phyloP scores from a whole-genome alignment of 768 basidiomycete genomes.

The Mycena latifolia region DNA sequence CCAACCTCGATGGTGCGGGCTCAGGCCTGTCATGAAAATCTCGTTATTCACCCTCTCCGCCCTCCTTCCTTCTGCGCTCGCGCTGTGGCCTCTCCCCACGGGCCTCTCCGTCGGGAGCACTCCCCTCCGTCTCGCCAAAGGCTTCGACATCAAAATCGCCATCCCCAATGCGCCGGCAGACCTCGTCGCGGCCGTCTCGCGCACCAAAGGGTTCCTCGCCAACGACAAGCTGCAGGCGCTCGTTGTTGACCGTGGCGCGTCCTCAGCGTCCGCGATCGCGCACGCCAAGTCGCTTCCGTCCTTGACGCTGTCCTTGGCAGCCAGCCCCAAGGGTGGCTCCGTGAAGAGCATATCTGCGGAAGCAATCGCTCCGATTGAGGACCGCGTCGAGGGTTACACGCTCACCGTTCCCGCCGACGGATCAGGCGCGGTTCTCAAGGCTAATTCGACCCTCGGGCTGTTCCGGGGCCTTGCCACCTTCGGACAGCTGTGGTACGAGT shows the following conservation, averaged over 20 bases:
- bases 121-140: conserved; percentile 23
- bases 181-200: conserved; percentile 52
- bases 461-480: conserved; percentile 5
- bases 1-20: neutral
- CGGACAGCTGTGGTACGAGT: neutral
- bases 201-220: conserved; percentile 46
- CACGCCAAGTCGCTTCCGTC: conserved; percentile 46
- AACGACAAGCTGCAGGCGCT: conserved; percentile 57
- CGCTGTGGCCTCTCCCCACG: conserved; percentile 37
- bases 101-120: conserved; percentile 30
- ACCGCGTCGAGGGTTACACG: conserved; percentile 59
- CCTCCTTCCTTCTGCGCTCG: conserved; percentile 30
- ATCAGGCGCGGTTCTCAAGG: conserved; percentile 5
- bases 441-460: conserved; percentile 1
- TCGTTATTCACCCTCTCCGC: conserved; percentile 24
- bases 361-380: conserved; percentile 49
- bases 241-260: conserved; percentile 55
- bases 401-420: conserved; percentile 48
- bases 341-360: conserved; percentile 53
- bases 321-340: conserved; percentile 22
- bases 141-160: conserved; percentile 28
- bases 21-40: conserved; percentile 26
- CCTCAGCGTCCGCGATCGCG: conserved; percentile 44
- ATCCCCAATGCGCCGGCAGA: conserved; percentile 43
- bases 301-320: conserved; percentile 47